Conservation (phyloP, 805 yeast species). For the Candida oleophila region DNA sequence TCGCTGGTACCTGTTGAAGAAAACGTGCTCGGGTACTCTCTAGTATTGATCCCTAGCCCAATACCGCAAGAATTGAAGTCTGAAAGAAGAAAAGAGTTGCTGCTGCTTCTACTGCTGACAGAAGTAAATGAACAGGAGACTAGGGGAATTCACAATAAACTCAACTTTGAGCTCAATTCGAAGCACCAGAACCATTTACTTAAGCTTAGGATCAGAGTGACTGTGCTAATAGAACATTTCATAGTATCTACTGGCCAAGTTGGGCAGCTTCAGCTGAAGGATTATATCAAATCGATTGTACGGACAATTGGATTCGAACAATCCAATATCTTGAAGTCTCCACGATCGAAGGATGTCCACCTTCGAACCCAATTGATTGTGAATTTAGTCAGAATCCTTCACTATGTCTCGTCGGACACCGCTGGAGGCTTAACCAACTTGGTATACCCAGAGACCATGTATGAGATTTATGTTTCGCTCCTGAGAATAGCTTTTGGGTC, state of each 20-base stretch:
- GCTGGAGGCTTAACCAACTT: slow-evolving; percentile 27
- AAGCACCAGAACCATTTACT: slow-evolving; percentile 46
- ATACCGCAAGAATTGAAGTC: slow-evolving; percentile 17
- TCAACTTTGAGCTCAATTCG: slow-evolving; percentile 17
- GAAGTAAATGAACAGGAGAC: slow-evolving; percentile 1
- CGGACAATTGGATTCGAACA: slow-evolving; percentile 50
- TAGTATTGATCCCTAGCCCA: slow-evolving; percentile 28
- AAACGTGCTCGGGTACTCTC: slow-evolving; percentile 19
- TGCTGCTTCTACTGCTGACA: neutral
- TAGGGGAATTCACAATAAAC: slow-evolving; percentile 1
- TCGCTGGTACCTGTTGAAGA: slow-evolving; percentile 36
- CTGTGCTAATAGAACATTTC: slow-evolving; percentile 49
- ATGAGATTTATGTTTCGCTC: slow-evolving; percentile 49
- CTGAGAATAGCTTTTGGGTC: slow-evolving; percentile 54
- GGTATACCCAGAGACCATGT: slow-evolving; percentile 39
- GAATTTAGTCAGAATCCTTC: slow-evolving; percentile 36
- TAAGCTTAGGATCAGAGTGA: slow-evolving; percentile 43
- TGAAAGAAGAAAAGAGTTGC: slow-evolving; percentile 2
- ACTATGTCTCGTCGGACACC: slow-evolving; percentile 35
- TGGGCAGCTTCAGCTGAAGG: slow-evolving; percentile 32
- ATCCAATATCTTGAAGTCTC: slow-evolving; percentile 41
- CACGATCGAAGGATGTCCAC: slow-evolving; percentile 40
- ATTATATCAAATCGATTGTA: slow-evolving; percentile 39
- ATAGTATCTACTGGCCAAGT: slow-evolving; percentile 27
- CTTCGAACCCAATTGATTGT: slow-evolving; percentile 41